phyloP scores from a whole-genome alignment of 129 eudicot genomes.

The Helianthus annuus region DNA sequence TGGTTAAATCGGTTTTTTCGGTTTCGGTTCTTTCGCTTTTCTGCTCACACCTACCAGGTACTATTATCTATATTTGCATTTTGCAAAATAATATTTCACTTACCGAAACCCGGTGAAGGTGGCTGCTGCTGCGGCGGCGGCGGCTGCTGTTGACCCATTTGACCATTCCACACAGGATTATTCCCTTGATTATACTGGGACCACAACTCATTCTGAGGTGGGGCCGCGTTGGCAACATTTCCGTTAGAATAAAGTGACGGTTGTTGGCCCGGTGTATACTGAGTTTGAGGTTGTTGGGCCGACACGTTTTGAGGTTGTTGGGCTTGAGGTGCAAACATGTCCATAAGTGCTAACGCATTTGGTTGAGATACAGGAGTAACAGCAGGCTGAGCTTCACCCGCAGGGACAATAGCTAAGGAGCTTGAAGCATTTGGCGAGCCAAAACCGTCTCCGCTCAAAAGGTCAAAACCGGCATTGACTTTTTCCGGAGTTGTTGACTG shows the following conservation, averaged over 20 bases:
- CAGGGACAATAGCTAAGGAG: slow-evolving; percentile 72
- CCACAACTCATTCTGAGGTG: slow-evolving; percentile 44
- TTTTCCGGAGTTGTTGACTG: slow-evolving; percentile 43
- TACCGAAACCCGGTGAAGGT: slow-evolving; percentile 63
- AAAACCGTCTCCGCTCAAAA: slow-evolving; percentile 84
- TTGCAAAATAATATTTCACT: slow-evolving; percentile 13
- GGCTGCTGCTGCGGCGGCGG: slow-evolving; percentile 60
- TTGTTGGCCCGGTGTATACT: slow-evolving; percentile 46
- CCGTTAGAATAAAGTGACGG: slow-evolving; percentile 55
- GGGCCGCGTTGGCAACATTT: slow-evolving; percentile 31
- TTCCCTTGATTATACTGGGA: slow-evolving; percentile 48
- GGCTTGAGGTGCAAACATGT: slow-evolving; percentile 59
- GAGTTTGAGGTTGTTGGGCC: slow-evolving; percentile 44
- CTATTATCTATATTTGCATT: background rate
- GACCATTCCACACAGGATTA: slow-evolving; percentile 62
- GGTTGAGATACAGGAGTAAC: slow-evolving; percentile 53
- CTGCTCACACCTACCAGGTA: too few relatives aligned
- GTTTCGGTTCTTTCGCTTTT: too few relatives aligned
- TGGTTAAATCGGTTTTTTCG: too few relatives aligned
- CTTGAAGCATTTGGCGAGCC: slow-evolving; percentile 55
- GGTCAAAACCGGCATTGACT: slow-evolving; percentile 57
- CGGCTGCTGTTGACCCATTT: slow-evolving; percentile 15
- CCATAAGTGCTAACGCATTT: slow-evolving; percentile 78
- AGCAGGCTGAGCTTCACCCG: slow-evolving; percentile 59
- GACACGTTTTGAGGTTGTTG: slow-evolving; percentile 41